Percentiles rank a stretch among this genome's conserved stretches.
phyloP scores from a whole-genome alignment of 108 stramenopile species.

The Discostella stelligeroides region DNA sequence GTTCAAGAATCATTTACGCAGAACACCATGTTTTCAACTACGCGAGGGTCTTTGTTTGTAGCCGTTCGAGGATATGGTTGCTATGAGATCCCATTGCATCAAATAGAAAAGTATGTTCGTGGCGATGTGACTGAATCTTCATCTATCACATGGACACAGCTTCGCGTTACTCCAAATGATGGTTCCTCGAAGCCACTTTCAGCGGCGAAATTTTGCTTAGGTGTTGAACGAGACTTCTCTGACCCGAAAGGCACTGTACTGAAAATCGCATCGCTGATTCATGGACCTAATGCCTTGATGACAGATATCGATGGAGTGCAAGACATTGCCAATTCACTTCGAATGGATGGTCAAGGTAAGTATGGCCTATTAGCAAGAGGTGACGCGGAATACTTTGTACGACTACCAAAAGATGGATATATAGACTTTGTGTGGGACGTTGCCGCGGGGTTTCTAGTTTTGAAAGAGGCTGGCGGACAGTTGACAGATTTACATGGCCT shows the following conservation, averaged over 20 bases:
- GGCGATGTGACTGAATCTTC: background rate
- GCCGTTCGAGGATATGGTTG: conserved; percentile 74
- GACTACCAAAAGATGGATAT: conserved; percentile 71
- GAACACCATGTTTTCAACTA: conserved; percentile 19
- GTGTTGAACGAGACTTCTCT: conserved; percentile 63
- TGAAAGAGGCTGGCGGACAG: conserved; percentile 79
- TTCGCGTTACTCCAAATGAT: conserved; percentile 50
- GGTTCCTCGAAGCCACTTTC: conserved; percentile 22
- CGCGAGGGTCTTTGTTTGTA: conserved; percentile 77
- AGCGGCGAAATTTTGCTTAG: conserved; percentile 62
- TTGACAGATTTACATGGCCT: conserved; percentile 75
- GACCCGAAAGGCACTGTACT: conserved; percentile 56
- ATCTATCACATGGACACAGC: conserved; percentile 16
- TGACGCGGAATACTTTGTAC: conserved; percentile 64
- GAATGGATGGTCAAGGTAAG: conserved; percentile 86
- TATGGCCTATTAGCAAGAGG: conserved; percentile 80
- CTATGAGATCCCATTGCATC: conserved; percentile 59
- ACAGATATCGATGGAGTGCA: conserved; percentile 26
- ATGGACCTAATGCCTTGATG: conserved; percentile 48
- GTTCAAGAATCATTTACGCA: background rate
- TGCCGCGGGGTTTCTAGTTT: conserved; percentile 68
- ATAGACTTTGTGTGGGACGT: conserved; percentile 90
- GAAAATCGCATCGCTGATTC: conserved; percentile 55
- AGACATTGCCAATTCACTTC: conserved; percentile 50
- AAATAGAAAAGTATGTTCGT: conserved; percentile 16